phyloP scores from a whole-genome alignment of 129 eudicot genomes.

The Artemisia annua region DNA sequence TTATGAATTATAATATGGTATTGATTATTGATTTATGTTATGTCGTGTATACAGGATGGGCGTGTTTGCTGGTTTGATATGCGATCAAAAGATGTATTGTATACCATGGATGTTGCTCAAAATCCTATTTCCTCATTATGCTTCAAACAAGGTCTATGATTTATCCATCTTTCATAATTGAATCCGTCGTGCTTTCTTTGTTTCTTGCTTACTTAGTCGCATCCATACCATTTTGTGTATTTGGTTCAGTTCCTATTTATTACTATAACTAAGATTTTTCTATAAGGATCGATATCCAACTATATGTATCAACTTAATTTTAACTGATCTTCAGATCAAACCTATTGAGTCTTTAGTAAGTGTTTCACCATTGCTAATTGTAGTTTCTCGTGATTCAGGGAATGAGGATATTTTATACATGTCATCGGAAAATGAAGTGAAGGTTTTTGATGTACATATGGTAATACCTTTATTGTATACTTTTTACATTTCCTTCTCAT shows the following conservation, averaged over 20 bases:
- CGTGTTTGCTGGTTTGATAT: constrained; percentile 79
- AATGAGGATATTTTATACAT: constrained; percentile 74
- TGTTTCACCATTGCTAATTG: not conserved
- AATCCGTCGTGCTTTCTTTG: too few species aligned
- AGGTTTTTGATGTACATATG: constrained; percentile 76
- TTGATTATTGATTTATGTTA: constrained; percentile 13
- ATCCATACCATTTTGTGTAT: too few species aligned
- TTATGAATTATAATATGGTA: too few species aligned
- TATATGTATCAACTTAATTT: too few species aligned
- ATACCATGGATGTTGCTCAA: constrained; percentile 55
- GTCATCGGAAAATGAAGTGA: constrained; percentile 76
- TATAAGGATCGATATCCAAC: too few species aligned
- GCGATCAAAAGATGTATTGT: constrained; percentile 79
- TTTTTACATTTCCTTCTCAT: not conserved
- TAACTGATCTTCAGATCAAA: too few species aligned
- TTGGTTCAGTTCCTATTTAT: too few species aligned
- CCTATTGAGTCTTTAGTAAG: not conserved
- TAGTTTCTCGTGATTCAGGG: constrained; percentile 45
- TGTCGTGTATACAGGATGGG: constrained; percentile 63
- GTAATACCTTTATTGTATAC: constrained; percentile 38
- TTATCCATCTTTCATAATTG: too few species aligned
- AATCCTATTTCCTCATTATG: constrained; percentile 79
- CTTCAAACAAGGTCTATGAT: constrained; percentile 66
- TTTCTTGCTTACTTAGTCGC: too few species aligned
- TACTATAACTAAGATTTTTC: too few species aligned